A percentile compares a stretch with the other conserved stretches of the same genome.
phyloP scores from a whole-genome alignment of 805 yeast species.

The Zygoascus tannicola region DNA sequence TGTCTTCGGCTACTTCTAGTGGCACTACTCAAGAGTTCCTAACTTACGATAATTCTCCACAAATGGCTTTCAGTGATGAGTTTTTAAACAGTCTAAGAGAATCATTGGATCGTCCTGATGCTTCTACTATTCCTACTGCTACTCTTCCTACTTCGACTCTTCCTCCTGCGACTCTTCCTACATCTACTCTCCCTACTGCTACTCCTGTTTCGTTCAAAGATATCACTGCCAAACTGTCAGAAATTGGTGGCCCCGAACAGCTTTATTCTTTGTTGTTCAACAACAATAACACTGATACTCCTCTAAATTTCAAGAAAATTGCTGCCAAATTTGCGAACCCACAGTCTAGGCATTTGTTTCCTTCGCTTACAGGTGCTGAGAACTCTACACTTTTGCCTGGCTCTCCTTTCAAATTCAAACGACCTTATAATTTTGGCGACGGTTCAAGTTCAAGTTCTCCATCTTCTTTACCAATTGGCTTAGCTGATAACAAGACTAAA shows the following conservation, averaged over 20 bases:
- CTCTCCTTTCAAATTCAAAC: background rate
- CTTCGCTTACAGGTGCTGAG: background rate
- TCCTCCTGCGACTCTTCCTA: no score
- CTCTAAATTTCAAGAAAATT: background rate
- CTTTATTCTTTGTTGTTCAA: background rate
- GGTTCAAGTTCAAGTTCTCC: background rate
- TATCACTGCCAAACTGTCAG: background rate
- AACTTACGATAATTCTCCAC: background rate
- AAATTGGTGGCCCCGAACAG: background rate
- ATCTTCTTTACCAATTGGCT: background rate
- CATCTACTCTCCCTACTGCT: background rate
- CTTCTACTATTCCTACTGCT: background rate
- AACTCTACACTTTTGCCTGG: background rate
- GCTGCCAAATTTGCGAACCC: background rate
- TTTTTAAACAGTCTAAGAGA: background rate
- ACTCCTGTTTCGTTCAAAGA: background rate
- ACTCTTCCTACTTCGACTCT: no score
- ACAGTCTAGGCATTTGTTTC: background rate
- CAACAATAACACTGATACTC: background rate
- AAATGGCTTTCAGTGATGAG: background rate
- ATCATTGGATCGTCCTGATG: background rate
- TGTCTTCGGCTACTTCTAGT: background rate
- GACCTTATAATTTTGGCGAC: background rate
- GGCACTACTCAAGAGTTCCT: background rate
- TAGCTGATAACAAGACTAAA: background rate